Evolutionary conservation across 257 asterid genomes (phyloP), one percentile per base, ranked within the genome.

Genomic region (Solanum gracilifrons): DNA sequence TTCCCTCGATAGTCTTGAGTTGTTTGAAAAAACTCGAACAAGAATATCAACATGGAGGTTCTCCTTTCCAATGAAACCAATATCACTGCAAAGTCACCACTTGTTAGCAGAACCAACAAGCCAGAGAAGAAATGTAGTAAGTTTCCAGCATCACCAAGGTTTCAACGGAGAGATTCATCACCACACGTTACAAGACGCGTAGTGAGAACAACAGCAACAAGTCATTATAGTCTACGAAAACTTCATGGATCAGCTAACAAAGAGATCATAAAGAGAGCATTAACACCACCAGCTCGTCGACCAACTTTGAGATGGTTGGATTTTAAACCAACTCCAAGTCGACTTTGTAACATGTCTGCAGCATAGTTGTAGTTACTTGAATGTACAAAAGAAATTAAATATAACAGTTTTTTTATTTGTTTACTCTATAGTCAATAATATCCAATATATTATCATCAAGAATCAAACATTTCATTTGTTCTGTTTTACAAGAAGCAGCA

Each of bases 291-390:
- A 13, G 21, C 74, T 27, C 93, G 86, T 60, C 87, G 92, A 88
- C 94, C 89, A 33, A 90, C 93, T 86, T 90, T 86, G 89, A 88
- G 95, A 89, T 93, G 96, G 98, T 89, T 92, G 90, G 92, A 91
- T 86, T 94, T 94, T 92, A 75, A 89, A 91, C 94, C 98, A 37
- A 91, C 90, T 12, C 98, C 96, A 0, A 93, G 93, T 89, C 94
- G 96, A 9, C 95, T 94, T 80, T 90, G 92, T 62, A 86, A 43
- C 72, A 86, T 90, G 91, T 87, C 95, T 31, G 23, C 85, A 87
- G 93, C 88, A 13, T 91, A 80, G 88, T 80, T 16, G 36, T 43
- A 79, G 25, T 0, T 27, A 41, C 64, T 79, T 79, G 85, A 1
- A 46, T 80, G 85, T 80, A 80, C 68, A 80, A 80, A 80, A 46